Conservation (phyloP, 2,329 filamentous ascomycete genomes). For the Colletotrichum orbiculare region DNA sequence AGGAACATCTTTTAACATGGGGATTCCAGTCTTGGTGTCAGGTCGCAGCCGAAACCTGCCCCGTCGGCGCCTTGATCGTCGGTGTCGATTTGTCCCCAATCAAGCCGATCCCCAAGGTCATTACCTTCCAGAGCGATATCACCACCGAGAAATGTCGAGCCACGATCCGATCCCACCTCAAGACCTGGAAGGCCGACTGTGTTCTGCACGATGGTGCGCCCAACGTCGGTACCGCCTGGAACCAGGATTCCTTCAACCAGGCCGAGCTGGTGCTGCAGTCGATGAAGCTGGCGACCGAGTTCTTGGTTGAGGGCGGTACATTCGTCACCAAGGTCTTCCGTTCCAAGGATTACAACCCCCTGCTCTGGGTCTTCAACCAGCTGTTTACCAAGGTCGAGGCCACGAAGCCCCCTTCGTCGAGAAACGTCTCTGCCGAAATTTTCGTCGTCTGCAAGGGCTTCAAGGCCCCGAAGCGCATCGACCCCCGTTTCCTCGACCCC, state of each 20-base stretch:
- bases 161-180: slow-evolving; percentile 88
- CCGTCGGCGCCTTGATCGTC: slow-evolving; percentile 86
- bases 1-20: background rate
- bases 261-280: slow-evolving; percentile 91
- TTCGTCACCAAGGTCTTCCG: slow-evolving; percentile 99
- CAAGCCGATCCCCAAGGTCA: slow-evolving; percentile 92
- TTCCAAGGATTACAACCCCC: slow-evolving; percentile 94
- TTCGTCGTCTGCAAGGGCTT: slow-evolving; percentile 97
- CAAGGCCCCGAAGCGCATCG: slow-evolving; percentile 93
- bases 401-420: slow-evolving; percentile 94
- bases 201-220: slow-evolving; percentile 97
- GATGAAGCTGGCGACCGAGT: slow-evolving; percentile 94
- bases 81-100: slow-evolving; percentile 96
- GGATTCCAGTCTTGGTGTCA: slow-evolving; percentile 85
- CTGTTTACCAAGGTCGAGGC: slow-evolving; percentile 95
- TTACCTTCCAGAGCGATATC: slow-evolving; percentile 97
- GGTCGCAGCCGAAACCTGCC: slow-evolving; percentile 96
- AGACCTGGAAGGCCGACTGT: slow-evolving; percentile 95
- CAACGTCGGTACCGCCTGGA: slow-evolving; percentile 98
- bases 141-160: slow-evolving; percentile 96
- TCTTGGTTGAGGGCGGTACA: slow-evolving; percentile 86
- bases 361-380: slow-evolving; percentile 98
- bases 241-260: slow-evolving; percentile 98
- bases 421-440: slow-evolving; percentile 97
- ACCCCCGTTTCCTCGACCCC: slow-evolving; percentile 92